Evolutionary conservation across 1,284 basidiomycete species (phyloP), one percentile per base, ranked within the genome.

Genomic region (Puccinia coronata): DNA sequence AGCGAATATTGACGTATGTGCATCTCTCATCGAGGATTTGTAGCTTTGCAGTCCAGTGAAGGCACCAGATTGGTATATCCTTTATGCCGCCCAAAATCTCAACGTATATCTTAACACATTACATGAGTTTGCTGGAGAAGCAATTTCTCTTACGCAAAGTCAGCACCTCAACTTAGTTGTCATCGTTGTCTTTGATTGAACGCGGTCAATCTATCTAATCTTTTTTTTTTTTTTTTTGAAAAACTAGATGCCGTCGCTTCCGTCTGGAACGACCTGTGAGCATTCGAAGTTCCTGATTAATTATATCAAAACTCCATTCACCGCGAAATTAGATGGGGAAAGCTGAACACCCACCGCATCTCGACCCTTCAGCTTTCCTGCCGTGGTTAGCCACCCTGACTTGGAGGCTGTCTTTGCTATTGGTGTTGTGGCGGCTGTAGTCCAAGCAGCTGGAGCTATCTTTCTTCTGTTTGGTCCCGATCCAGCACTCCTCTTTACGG

Each of bases 181-280:
- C 25, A 28, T 51, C 14, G 34, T 25, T 5, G 25, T 34, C 31
- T 28, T 72, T 20, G 47, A 49, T 14, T 47, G 43, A 18, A 14
- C 41, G n/a, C n/a, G n/a, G n/a, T n/a, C n/a, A n/a, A n/a, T n/a
- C n/a, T n/a, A n/a, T n/a, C 4, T 36, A 16, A 20, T 36, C 31
- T 47, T 49, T 43, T 41, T 25, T n/a, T 34, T 69, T n/a, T 59
- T 34, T 75, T 41, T 20, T 18, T 12, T 31, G 41, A 53, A 51
- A 34, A 67, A 36, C 16, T 23, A 78, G 75, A 63, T 55, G 65
- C 61, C 47, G 28, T 78, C 5, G 59, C 75, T 51, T 78, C 75
- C 25, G 61, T 78, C 18, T 78, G 75, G 75, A 78, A 70, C 31
- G 77, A 79, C 41, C 34, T 79, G 77, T 79, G 67, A 70, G 77